Percentiles rank a stretch among this genome's conserved stretches.
Conservation (phyloP, 441 rosid genomes). For the Populus trichocarpa region DNA sequence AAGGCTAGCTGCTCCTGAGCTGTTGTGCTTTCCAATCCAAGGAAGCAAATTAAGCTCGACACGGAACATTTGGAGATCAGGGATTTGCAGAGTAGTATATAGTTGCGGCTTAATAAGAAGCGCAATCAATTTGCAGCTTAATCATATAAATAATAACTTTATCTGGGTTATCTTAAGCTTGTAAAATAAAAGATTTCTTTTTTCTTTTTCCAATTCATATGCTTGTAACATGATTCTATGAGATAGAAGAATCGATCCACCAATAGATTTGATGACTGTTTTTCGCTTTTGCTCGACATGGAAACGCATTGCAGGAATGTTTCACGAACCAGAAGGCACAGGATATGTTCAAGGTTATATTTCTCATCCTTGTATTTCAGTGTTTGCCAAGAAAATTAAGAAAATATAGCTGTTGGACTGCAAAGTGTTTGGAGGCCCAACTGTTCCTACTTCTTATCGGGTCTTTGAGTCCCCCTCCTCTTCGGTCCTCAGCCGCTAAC, state of each 20-base stretch:
- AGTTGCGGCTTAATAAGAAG: background rate
- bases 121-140: conserved; percentile 1
- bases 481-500: background rate
- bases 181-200: background rate
- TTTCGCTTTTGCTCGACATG: background rate
- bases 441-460: background rate
- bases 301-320: background rate
- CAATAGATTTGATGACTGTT: background rate
- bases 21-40: background rate
- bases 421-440: background rate
- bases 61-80: background rate
- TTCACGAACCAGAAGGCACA: background rate
- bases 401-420: no score
- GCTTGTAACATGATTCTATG: background rate
- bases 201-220: background rate
- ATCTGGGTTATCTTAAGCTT: background rate
- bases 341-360: background rate
- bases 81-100: background rate
- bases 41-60: background rate
- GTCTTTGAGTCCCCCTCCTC: background rate
- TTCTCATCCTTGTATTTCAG: background rate
- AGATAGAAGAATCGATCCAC: background rate
- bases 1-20: background rate
- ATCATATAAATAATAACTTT: background rate
- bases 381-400: background rate